These are phyloP conservation scores for Yamadazyma paraphyllophila DNA, from an alignment of 805 yeast species.

Conservation along the genomic window DNA sequence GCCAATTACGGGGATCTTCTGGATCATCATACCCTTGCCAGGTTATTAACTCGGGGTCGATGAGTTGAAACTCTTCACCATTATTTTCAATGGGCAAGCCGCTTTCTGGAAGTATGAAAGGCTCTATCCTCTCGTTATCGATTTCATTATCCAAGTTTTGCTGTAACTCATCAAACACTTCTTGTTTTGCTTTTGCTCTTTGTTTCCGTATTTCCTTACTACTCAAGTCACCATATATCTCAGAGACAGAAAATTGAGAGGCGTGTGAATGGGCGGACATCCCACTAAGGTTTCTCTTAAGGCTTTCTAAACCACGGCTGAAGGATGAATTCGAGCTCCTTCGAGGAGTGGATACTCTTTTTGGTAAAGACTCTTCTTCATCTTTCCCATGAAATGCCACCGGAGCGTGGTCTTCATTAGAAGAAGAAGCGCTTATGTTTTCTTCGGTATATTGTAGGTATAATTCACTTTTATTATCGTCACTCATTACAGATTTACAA, in stretches of 20 bases:
- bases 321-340: conserved; percentile 18
- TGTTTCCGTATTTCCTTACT: conserved; percentile 28
- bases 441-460: conserved; percentile 7
- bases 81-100: conserved; percentile 36
- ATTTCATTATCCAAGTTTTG: conserved; percentile 17
- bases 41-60: conserved; percentile 66
- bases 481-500: not conserved
- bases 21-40: conserved; percentile 68
- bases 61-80: conserved; percentile 51
- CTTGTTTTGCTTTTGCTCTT: conserved; percentile 30
- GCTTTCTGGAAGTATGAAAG: conserved; percentile 20
- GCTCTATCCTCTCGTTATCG: conserved; percentile 14
- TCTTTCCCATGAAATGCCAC: conserved; percentile 13
- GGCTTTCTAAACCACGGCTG: conserved; percentile 17
- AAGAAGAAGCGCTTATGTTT: conserved; percentile 7
- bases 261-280: conserved; percentile 8
- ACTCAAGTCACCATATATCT: conserved; percentile 32
- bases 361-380: not conserved
- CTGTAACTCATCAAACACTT: conserved; percentile 26
- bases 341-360: conserved; percentile 6
- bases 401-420: conserved; percentile 6
- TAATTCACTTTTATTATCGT: conserved; percentile 8
- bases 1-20: conserved; percentile 65
- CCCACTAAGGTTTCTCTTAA: conserved; percentile 17
- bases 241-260: conserved; percentile 22